Percentiles rank a stretch among this genome's conserved stretches.
These are phyloP conservation scores for Pterulicium gracile DNA, from an alignment of 1,284 basidiomycete species.

Conservation along the genomic window DNA sequence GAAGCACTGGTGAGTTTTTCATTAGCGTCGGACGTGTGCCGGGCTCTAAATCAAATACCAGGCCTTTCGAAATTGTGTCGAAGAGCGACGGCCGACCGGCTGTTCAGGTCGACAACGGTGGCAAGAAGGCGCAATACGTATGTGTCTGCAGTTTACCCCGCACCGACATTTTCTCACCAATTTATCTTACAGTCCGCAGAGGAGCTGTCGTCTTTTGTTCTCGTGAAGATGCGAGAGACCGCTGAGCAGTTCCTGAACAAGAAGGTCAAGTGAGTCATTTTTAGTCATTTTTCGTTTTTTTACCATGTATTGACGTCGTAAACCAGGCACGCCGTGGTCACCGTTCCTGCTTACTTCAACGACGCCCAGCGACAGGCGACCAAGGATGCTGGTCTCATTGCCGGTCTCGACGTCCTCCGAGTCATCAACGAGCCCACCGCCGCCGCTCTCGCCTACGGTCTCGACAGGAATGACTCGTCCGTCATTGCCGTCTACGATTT, in stretches of 20 bases:
- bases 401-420: slow-evolving; percentile 93
- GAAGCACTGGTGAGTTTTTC: slow-evolving; percentile 54
- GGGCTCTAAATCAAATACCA: slow-evolving; percentile 15
- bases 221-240: slow-evolving; percentile 94
- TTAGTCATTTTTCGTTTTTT: neutral
- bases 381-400: slow-evolving; percentile 95
- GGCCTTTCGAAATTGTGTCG: slow-evolving; percentile 77
- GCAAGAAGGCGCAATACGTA: slow-evolving; percentile 58
- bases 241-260: slow-evolving; percentile 90
- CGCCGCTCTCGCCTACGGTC: slow-evolving; percentile 93
- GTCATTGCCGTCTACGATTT: slow-evolving; percentile 96
- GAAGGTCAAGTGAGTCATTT: slow-evolving; percentile 73
- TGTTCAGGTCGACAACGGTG: slow-evolving; percentile 72
- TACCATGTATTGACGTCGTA: slow-evolving; percentile 4
- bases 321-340: slow-evolving; percentile 72
- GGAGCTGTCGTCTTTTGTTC: slow-evolving; percentile 78
- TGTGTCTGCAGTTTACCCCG: slow-evolving; percentile 18
- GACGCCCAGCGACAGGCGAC: slow-evolving; percentile 98
- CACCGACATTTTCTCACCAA: slow-evolving; percentile 2
- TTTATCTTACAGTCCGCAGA: slow-evolving; percentile 50
- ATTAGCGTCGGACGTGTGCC: slow-evolving; percentile 4
- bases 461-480: slow-evolving; percentile 75
- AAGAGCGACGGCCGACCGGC: slow-evolving; percentile 64
- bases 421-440: slow-evolving; percentile 99
- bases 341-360: slow-evolving; percentile 98